Conservation (phyloP, 495 filamentous ascomycete genomes). For the Penicillium antarcticum region DNA sequence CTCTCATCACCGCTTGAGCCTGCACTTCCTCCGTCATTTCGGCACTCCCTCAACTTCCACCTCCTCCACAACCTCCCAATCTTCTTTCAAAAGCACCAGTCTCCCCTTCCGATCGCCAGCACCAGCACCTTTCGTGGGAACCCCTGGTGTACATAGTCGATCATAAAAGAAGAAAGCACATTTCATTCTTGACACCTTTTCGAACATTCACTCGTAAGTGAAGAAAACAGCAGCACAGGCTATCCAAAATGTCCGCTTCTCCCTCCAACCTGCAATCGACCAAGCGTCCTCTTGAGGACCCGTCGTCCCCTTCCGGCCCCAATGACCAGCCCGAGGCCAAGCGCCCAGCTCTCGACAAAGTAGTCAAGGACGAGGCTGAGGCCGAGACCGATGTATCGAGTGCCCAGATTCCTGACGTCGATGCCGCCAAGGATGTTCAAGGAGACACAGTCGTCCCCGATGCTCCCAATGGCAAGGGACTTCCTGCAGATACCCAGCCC, state of each 20-base stretch:
- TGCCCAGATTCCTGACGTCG: constrained; percentile 27
- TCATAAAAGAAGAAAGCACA: constrained; percentile 48
- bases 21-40: constrained; percentile 29
- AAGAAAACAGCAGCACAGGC: constrained; percentile 31
- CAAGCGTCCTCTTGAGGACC: constrained; percentile 95
- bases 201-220: constrained; percentile 43
- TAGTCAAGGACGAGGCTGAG: constrained; percentile 58
- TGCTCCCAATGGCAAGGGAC: constrained; percentile 54
- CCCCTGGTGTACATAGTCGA: constrained; percentile 85
- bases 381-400: constrained; percentile 54
- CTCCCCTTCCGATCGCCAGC: constrained; percentile 49
- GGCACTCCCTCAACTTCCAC: constrained; percentile 26
- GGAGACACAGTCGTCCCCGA: constrained; percentile 73
- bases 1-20: constrained; percentile 18
- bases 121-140: constrained; percentile 93
- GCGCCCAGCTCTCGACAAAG: constrained; percentile 91
- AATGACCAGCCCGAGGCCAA: constrained; percentile 96
- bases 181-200: constrained; percentile 39
- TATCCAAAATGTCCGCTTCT: constrained; percentile 57
- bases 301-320: constrained; percentile 86
- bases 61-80: constrained; percentile 36
- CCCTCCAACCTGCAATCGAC: constrained; percentile 62
- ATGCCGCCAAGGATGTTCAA: constrained; percentile 48
- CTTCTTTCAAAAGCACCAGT: constrained; percentile 38
- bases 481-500: constrained; percentile 50